Percentiles rank a stretch among this genome's conserved stretches.
phyloP scores from a whole-genome alignment of 2,329 filamentous ascomycete species.

The Emmonsia crescens region DNA sequence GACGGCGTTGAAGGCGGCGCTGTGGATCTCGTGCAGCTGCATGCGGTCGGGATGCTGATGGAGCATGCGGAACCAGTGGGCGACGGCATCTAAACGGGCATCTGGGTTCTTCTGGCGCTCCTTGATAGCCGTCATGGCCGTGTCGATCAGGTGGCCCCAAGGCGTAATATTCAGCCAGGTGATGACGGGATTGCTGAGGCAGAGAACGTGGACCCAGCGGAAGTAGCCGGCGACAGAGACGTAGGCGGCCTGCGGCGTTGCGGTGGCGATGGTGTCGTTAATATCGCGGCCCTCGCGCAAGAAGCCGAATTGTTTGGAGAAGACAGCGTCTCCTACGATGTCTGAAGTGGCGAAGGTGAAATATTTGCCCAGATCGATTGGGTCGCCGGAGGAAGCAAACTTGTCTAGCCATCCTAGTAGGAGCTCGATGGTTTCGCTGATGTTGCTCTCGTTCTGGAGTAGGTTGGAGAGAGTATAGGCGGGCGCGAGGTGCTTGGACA shows the following conservation, averaged over 20 bases:
- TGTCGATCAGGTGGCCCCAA: constrained; percentile 31
- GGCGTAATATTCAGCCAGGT: constrained; percentile 27
- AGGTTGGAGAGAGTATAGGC: constrained; percentile 24
- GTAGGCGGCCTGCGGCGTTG: constrained; percentile 21
- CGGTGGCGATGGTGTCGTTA: constrained; percentile 28
- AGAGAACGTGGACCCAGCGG: constrained; percentile 25
- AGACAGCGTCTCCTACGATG: constrained; percentile 27
- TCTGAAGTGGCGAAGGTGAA: constrained; percentile 33
- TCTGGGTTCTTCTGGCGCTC: constrained; percentile 24
- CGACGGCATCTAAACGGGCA: constrained; percentile 26
- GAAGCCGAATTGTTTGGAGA: constrained; percentile 28
- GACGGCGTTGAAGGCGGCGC: constrained; percentile 25
- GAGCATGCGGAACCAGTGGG: constrained; percentile 26
- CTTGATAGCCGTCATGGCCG: constrained; percentile 22
- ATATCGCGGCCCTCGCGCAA: constrained; percentile 24
- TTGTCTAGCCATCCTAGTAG: constrained; percentile 21
- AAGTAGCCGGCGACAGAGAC: constrained; percentile 26
- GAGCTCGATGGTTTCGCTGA: constrained; percentile 22
- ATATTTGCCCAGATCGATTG: constrained; percentile 31
- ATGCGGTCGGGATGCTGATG: constrained; percentile 25
- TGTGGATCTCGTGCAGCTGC: constrained; percentile 25
- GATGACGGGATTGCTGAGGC: constrained; percentile 30
- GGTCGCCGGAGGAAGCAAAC: constrained; percentile 13
- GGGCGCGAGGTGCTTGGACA: constrained; percentile 23
- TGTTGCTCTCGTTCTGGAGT: constrained; percentile 19